Evolutionary conservation across 2,329 filamentous ascomycete species (phyloP), one percentile per base, ranked within the genome.

Genomic region (Trichoderma hamatum): DNA sequence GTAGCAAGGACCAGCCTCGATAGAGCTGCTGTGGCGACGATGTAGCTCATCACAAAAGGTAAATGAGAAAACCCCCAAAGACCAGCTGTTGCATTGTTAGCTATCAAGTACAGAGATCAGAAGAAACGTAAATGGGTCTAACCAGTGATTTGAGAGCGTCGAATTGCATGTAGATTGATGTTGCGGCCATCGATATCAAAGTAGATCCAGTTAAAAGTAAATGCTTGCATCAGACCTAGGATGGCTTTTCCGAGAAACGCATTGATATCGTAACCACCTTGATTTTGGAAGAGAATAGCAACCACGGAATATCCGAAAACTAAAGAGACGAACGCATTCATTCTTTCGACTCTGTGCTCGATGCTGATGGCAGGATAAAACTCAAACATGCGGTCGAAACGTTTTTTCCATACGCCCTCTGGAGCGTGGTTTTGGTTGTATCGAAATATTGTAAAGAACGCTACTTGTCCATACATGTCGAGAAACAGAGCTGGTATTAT

Each of bases 251-350:
- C 89, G 59, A 89, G 85, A 76, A 90, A 85, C 13, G 89, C 78
- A 5, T 86, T 86, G 71, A 84, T 82, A 1, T 81, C 81, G 11
- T 81, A 80, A 14, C 76, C 75, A 16, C 76, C 76, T 16, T 78
- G 72, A 70, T 83, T 88, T 73, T 90, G 88, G 74, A 87, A 90
- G 51, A 89, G 79, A 43, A 90, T 80, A 0, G 85, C 87, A 32
- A 90, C 83, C 28, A 90, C 88, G 1, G 84, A 87, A 72, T 89
- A 90, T 19, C 89, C 88, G 72, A 90, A 86, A 1, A 91, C 88
- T 3, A 90, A 79, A 0, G 87, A 86, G 0, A 90, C 86, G 73
- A 90, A 91, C 0, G 88, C 88, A 68, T 86, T 87, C 34, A 86
- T 90, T 7, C 89, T 81, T 76, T 90, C 88, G 5, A 88, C 86